Percentiles rank a stretch among this genome's conserved stretches.
Evolutionary conservation across 2,329 filamentous ascomycete species (phyloP).

Genomic region (Podosphaera fusca): DNA sequence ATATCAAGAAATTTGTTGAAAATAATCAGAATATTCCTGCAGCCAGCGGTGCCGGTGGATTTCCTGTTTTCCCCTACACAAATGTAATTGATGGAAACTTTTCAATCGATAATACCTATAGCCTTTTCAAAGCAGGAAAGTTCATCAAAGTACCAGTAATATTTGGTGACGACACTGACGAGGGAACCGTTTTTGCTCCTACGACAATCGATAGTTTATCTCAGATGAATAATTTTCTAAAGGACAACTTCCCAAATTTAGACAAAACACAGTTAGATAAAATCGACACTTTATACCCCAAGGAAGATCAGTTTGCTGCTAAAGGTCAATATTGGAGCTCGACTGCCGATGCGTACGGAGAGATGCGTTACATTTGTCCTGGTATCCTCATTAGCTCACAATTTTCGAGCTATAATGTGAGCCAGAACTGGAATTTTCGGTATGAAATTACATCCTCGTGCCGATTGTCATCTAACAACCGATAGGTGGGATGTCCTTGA

Average conservation of each 20-base stretch:
- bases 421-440: conserved; percentile 40
- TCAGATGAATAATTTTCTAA: conserved; percentile 30
- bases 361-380: conserved; percentile 42
- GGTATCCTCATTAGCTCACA: conserved; percentile 25
- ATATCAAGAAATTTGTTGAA: conserved; percentile 20
- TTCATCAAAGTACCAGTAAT: conserved; percentile 32
- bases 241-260: conserved; percentile 33
- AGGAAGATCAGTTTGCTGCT: conserved; percentile 21
- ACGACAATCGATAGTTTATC: conserved; percentile 21
- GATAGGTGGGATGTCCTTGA: conserved; percentile 32
- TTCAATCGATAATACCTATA: conserved; percentile 26
- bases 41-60: conserved; percentile 13
- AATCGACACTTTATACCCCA: conserved; percentile 32
- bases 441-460: background rate
- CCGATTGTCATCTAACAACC: conserved; percentile 19
- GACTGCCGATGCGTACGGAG: conserved; percentile 34
- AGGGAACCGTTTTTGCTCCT: conserved; percentile 39
- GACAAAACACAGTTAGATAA: conserved; percentile 24
- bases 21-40: conserved; percentile 20
- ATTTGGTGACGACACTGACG: conserved; percentile 36
- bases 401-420: conserved; percentile 14
- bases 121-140: conserved; percentile 22
- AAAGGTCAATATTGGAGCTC: conserved; percentile 34
- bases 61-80: conserved; percentile 28
- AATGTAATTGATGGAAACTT: conserved; percentile 32